Evolutionary conservation across 225 moss, liverwort and hornwort genomes (phyloP).

Genomic region (Polytrichum formosum): DNA sequence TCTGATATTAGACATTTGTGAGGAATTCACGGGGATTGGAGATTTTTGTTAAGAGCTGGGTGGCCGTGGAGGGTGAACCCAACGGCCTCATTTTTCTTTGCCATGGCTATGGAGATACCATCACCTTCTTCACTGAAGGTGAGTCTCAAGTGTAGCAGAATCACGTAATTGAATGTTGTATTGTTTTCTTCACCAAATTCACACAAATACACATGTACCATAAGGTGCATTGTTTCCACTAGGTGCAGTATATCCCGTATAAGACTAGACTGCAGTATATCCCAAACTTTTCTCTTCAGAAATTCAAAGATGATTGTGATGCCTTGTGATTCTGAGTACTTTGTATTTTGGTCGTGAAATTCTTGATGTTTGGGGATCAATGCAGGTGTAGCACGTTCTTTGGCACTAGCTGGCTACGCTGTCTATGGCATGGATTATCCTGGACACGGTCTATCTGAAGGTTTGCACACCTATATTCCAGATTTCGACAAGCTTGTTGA

Average conservation of each 20-base stretch:
- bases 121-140: constrained; percentile 86
- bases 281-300: not conserved
- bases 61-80: constrained; percentile 36
- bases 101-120: constrained; percentile 87
- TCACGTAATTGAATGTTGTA: no score
- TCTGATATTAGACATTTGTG: constrained; percentile 44
- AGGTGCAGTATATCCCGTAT: not conserved
- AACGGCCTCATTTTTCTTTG: constrained; percentile 74
- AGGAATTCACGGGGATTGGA: constrained; percentile 61
- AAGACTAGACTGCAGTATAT: not conserved
- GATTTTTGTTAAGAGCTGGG: constrained; percentile 82
- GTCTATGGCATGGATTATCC: constrained; percentile 91
- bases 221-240: no score
- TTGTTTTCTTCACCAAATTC: no score
- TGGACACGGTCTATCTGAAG: constrained; percentile 80
- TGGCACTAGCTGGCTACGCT: constrained; percentile 68
- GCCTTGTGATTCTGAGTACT: not conserved
- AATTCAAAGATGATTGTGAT: not conserved
- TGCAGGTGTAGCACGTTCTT: constrained; percentile 65
- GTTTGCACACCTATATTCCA: constrained; percentile 73
- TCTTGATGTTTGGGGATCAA: not conserved
- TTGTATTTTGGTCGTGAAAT: no score
- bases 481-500: constrained; percentile 71
- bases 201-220: no score
- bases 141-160: not conserved